Evolutionary conservation across 176 grass and related monocot genomes (phyloP), one percentile per base, ranked within the genome.

Genomic region (Avena sativa): DNA sequence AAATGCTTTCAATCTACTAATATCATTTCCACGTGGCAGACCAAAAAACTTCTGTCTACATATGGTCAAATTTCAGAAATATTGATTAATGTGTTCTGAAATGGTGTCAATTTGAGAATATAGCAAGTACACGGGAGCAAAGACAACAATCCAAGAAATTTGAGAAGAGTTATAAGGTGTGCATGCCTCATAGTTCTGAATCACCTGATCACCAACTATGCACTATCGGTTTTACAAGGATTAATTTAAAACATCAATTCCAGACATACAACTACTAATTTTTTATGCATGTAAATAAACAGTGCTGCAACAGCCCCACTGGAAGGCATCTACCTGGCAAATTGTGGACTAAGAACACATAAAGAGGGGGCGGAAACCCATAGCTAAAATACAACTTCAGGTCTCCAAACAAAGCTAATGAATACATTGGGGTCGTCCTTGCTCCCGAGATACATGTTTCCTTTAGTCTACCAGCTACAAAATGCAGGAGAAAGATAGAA

Each of bases 11-110:
- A 2, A 23, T 81, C 60, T 19, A 49, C 43, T 65, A 47, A 30
- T 30, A 66, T 16, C 60, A 80, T 81, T 81, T 81, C 60, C 44
- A 81, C 30, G 34, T 44, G 79, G 23, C 13, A 49, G 17, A 81
- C 10, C 13, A 3, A 65, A 28, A 81, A 64, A 65, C 21, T 20
- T 49, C 13, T 49, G 36, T 28, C 8, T 19, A 80, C 23, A 64
- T 65, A 64, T 65, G n/a, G 8, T 64, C 14, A 49, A 80, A 16
- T 47, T 80, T 65, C 30, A 48, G 14, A 51, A 75, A 48, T 28
- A 21, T 49, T 6, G 21, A 49, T 15, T 21, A 6, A 48, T 7
- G 44, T 74, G 44, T 74, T 49, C 38, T 21, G 17, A 71, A 46
- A 74, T 48, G 43, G 19, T 73, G 43, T 73, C 43, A 12, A 12